Percentiles rank a stretch among this genome's conserved stretches.
phyloP scores from a whole-genome alignment of 192 early-diverging fungal species.

The Backusella morwellensis region DNA sequence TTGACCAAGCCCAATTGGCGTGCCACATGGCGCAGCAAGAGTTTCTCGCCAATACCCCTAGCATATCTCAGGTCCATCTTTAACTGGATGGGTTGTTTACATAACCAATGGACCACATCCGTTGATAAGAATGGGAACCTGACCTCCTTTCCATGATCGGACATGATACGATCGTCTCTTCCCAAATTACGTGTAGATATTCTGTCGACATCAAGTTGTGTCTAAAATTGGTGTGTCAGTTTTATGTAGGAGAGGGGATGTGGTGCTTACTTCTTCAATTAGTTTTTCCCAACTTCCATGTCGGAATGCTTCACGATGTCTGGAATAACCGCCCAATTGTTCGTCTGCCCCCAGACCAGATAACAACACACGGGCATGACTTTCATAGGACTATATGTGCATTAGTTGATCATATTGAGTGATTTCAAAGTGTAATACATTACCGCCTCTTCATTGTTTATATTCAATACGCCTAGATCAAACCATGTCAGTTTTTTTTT shows the following conservation, averaged over 20 bases:
- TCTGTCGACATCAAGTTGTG: slow-evolving; percentile 81
- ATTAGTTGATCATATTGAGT: neutral
- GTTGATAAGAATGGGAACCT: slow-evolving; percentile 86
- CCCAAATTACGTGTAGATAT: slow-evolving; percentile 86
- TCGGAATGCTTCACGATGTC: slow-evolving; percentile 75
- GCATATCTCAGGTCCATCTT: slow-evolving; percentile 83
- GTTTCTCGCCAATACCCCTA: slow-evolving; percentile 87
- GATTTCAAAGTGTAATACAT: neutral
- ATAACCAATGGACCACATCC: slow-evolving; percentile 64
- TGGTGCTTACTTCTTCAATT: slow-evolving; percentile 50
- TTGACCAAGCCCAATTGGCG: slow-evolving; percentile 61
- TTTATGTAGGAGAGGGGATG: neutral
- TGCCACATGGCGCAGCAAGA: slow-evolving; percentile 78
- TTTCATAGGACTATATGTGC: slow-evolving; percentile 47
- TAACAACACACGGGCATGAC: slow-evolving; percentile 74
- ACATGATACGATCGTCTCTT: slow-evolving; percentile 90
- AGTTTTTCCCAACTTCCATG: slow-evolving; percentile 63
- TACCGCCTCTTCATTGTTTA: neutral
- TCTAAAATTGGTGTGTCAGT: slow-evolving; percentile 25
- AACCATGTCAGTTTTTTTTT: neutral
- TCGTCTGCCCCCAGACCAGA: slow-evolving; percentile 95
- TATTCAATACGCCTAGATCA: neutral
- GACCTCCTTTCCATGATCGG: slow-evolving; percentile 82
- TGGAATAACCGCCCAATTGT: slow-evolving; percentile 88
- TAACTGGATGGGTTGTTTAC: slow-evolving; percentile 65